Base-by-base conservation (phyloP, 352 stramenopile species). In the Pythium dissotocum region DNA sequence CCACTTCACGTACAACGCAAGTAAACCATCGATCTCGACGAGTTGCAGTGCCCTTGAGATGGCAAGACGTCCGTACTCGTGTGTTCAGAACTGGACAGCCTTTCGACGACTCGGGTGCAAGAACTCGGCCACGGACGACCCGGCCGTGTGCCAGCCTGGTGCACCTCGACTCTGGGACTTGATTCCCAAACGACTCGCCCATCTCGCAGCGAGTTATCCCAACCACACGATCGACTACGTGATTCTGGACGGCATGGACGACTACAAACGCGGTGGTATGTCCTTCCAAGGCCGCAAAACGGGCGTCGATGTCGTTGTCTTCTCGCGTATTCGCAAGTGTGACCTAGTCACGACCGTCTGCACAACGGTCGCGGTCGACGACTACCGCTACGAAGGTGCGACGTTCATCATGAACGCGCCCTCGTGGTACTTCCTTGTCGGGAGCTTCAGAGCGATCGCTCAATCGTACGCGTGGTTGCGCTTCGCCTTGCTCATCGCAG, bases 381-480 rank as follows among this genome's bases (percentile, higher is more conserved):
- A 86, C 33, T 82, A 81, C 32, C 79, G 79, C 0, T 88, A 87
- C 36, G 71, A 82, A 63, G 66, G 60, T 5, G 70, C 52, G 0
- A 30, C 73, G 0, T 18, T 83, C 6, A 71, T 61, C 51, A 70
- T 69, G 2, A 63, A 77, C 61, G 52, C 73, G 30, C 32, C 66
- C 5, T 53, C 74, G 21, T 83, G 76, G 76, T 83, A 71, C 67
- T 40, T 38, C 13, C 36, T 77, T 1, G 69, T 82, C 3, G 61
- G 65, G 26, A 40, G 35, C 2, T 63, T 83, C 0, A 65, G 78
- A 18, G 21, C 64, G 16, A 70, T 69, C 14, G 77, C 72, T 16
- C 77, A 85, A 26, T 18, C 36, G 0, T 85, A 85, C 62, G 72
- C 78, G 30, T 71, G 64, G 24, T 13, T 82, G 10, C 69, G 77